Conservation (phyloP, 352 stramenopile species). For the Globisporangium paddicum region DNA sequence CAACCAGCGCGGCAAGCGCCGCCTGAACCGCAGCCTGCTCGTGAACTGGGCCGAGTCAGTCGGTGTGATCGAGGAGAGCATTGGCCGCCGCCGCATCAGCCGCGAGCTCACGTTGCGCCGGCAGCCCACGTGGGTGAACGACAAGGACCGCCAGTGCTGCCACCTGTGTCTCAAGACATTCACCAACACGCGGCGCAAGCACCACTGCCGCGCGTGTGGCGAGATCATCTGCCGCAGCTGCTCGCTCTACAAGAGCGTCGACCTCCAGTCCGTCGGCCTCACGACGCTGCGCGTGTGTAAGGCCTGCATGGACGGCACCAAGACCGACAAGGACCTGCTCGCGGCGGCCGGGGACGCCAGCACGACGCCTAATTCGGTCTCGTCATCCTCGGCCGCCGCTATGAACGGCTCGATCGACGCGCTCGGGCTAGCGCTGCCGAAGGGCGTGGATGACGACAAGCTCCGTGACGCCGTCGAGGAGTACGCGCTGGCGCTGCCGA, state of each 20-base stretch:
- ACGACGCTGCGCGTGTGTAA: constrained; percentile 79
- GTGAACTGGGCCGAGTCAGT: constrained; percentile 70
- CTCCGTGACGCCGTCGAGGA: constrained; percentile 63
- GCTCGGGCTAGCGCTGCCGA: constrained; percentile 20
- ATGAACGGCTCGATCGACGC: neutral
- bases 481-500: constrained; percentile 65
- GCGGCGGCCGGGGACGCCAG: constrained; percentile 13
- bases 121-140: constrained; percentile 72
- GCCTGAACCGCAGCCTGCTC: constrained; percentile 60
- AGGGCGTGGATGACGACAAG: constrained; percentile 33
- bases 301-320: constrained; percentile 68
- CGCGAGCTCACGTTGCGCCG: constrained; percentile 67
- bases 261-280: constrained; percentile 64
- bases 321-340: constrained; percentile 4
- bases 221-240: constrained; percentile 83
- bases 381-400: neutral
- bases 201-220: constrained; percentile 79
- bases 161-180: constrained; percentile 83
- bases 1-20: constrained; percentile 43
- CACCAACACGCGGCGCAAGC: constrained; percentile 68
- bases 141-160: constrained; percentile 80
- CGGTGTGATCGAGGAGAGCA: constrained; percentile 57
- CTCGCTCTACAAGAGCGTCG: constrained; percentile 75
- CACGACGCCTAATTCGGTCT: constrained; percentile 14
- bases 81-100: constrained; percentile 64